Evolutionary conservation across 768 basidiomycete species (phyloP).

Genomic region (Holtermannia corniformis): DNA sequence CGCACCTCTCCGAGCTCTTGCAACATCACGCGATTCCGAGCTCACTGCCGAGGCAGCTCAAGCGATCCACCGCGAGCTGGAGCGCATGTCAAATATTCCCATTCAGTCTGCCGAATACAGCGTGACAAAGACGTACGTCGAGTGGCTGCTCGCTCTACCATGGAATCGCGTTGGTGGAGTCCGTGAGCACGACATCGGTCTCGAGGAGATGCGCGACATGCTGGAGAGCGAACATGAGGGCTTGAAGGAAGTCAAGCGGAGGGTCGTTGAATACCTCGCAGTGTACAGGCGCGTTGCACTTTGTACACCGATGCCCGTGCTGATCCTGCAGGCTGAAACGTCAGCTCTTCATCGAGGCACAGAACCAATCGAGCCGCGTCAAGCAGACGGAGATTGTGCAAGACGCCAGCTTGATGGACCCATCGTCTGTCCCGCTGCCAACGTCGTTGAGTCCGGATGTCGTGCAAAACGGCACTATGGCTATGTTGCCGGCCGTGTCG

Average conservation of each 20-base stretch:
- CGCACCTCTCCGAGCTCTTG: constrained; percentile 22
- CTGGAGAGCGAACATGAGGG: constrained; percentile 88
- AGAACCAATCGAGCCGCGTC: constrained; percentile 3
- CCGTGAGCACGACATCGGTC: constrained; percentile 14
- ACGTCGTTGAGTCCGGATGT: neutral
- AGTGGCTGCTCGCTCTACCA: constrained; percentile 78
- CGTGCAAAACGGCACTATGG: neutral
- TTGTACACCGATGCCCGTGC: constrained; percentile 38
- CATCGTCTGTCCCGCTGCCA: constrained; percentile 7
- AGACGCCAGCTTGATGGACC: constrained; percentile 9
- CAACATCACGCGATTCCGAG: constrained; percentile 9
- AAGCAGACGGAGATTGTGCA: neutral
- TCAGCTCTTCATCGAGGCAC: constrained; percentile 21
- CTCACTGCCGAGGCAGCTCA: constrained; percentile 13
- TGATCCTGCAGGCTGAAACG: constrained; percentile 40
- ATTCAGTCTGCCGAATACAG: constrained; percentile 83
- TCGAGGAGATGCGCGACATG: constrained; percentile 58
- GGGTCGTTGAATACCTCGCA: constrained; percentile 83
- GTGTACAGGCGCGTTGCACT: constrained; percentile 51
- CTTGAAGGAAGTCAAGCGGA: constrained; percentile 81
- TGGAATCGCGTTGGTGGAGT: constrained; percentile 48
- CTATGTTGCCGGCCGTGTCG: neutral
- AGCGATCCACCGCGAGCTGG: constrained; percentile 72
- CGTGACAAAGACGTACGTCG: constrained; percentile 61
- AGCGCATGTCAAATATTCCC: constrained; percentile 74